Evolutionary conservation across 495 filamentous ascomycete species (phyloP).

Genomic region (Jackrogersella multiformis): DNA sequence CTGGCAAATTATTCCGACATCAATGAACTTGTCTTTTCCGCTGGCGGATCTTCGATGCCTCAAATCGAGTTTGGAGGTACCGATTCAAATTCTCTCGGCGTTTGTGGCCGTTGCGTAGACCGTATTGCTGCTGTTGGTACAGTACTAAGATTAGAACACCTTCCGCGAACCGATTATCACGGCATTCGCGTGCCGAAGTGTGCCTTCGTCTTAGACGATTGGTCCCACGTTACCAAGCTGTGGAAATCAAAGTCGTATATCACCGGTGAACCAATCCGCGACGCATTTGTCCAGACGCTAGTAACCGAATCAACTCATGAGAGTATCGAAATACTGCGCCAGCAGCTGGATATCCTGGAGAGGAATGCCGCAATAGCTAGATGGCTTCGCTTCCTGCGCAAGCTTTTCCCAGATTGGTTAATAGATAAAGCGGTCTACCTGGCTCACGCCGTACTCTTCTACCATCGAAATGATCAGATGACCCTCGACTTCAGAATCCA

Average conservation of each 20-base stretch:
- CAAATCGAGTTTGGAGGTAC: slow-evolving; percentile 9
- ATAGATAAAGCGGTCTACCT: slow-evolving; percentile 19
- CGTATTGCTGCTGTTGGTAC: slow-evolving; percentile 29
- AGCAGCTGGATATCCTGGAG: slow-evolving; percentile 28
- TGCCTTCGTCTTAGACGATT: slow-evolving; percentile 30
- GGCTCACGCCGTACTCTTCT: slow-evolving; percentile 24
- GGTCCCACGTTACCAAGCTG: slow-evolving; percentile 18
- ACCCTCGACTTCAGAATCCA: slow-evolving; percentile 29
- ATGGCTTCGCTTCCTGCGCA: slow-evolving; percentile 19
- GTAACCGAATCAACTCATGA: slow-evolving; percentile 22
- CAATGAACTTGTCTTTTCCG: slow-evolving; percentile 28
- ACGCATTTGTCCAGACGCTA: slow-evolving; percentile 33
- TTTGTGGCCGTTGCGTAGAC: slow-evolving; percentile 25
- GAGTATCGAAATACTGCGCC: slow-evolving; percentile 19
- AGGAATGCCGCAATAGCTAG: slow-evolving; percentile 25
- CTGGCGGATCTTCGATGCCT: slow-evolving; percentile 22
- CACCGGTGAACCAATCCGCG: slow-evolving; percentile 29
- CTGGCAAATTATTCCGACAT: slow-evolving; percentile 37
- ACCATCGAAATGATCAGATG: slow-evolving; percentile 28
- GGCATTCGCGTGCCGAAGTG: slow-evolving; percentile 33
- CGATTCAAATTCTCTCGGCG: slow-evolving; percentile 13
- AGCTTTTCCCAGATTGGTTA: slow-evolving; percentile 23
- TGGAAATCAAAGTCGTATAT: slow-evolving; percentile 5
- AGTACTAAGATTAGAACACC: slow-evolving; percentile 25
- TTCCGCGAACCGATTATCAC: slow-evolving; percentile 28